Conservation (phyloP, 2,329 filamentous ascomycete genomes). For the Hypoxylon sp. region DNA sequence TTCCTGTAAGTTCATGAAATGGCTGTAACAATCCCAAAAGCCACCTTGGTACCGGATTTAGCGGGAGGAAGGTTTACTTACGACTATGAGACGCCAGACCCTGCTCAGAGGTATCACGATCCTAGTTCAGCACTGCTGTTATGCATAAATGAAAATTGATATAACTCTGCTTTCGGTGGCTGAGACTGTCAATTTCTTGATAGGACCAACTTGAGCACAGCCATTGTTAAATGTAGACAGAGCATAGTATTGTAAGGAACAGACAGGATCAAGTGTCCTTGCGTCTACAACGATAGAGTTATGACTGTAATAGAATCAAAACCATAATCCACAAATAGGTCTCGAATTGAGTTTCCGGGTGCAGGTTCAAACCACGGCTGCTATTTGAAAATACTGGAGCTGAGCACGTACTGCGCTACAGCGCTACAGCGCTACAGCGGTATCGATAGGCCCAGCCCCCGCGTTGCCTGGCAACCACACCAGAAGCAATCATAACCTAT, state of each 20-base stretch:
- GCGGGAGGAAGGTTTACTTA: background rate
- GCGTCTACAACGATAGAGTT: background rate
- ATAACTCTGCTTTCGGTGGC: background rate
- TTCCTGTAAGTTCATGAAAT: background rate
- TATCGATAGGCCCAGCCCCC: slow-evolving; percentile 13
- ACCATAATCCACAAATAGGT: slow-evolving; percentile 1
- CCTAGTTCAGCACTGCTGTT: background rate
- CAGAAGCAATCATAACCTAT: slow-evolving; percentile 19
- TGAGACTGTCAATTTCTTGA: background rate
- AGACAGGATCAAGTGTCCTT: background rate
- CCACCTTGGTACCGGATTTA: background rate
- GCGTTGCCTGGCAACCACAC: slow-evolving; percentile 45
- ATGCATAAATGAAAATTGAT: background rate
- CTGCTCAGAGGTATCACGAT: background rate
- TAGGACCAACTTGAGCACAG: background rate
- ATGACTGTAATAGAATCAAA: background rate
- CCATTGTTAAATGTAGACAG: background rate
- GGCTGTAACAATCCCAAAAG: background rate
- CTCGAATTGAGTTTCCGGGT: slow-evolving; percentile 15
- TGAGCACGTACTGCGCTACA: background rate
- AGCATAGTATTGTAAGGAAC: background rate
- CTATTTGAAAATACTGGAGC: slow-evolving; percentile 4
- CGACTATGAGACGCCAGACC: background rate
- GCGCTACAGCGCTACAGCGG: background rate
- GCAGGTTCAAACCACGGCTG: background rate